Conservation (phyloP, 2,329 filamentous ascomycete genomes). For the Uncinocarpus reesii region DNA sequence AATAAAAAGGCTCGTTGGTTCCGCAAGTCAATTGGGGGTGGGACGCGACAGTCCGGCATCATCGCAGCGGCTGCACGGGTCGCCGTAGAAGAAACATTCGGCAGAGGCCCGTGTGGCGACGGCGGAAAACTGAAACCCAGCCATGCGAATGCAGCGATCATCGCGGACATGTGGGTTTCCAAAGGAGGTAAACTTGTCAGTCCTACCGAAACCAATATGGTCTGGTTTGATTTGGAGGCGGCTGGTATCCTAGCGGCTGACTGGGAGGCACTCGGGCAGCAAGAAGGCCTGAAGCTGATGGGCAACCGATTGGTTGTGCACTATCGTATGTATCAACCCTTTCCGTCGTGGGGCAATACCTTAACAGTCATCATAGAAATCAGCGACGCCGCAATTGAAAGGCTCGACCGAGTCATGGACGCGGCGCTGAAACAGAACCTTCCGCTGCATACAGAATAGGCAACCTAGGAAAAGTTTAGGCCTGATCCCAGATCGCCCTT, state of each 20-base stretch:
- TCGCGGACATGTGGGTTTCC: conserved; percentile 56
- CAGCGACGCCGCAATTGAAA: conserved; percentile 30
- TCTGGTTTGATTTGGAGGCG: conserved; percentile 65
- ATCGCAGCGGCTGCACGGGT: conserved; percentile 65
- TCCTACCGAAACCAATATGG: conserved; percentile 83
- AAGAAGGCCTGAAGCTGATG: conserved; percentile 47
- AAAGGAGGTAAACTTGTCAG: conserved; percentile 58
- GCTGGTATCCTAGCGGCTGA: conserved; percentile 45
- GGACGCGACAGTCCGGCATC: conserved; percentile 64
- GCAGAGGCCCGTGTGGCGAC: conserved; percentile 45
- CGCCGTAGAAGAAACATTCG: conserved; percentile 70
- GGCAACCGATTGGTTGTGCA: conserved; percentile 57
- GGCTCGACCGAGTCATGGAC: conserved; percentile 25
- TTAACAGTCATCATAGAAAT: conserved; percentile 26
- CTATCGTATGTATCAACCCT: conserved; percentile 43
- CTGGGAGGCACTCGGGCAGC: conserved; percentile 46
- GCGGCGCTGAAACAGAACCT: conserved; percentile 13
- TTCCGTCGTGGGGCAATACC: neutral
- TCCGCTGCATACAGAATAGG: no score
- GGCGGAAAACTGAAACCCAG: conserved; percentile 51
- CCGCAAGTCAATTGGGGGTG: conserved; percentile 70
- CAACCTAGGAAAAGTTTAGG: no score
- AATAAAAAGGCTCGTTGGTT: conserved; percentile 63
- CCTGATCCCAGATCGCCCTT: no score
- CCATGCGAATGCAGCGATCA: conserved; percentile 52